phyloP scores from a whole-genome alignment of 1,284 basidiomycete species.

The Ganoderma boninense region DNA sequence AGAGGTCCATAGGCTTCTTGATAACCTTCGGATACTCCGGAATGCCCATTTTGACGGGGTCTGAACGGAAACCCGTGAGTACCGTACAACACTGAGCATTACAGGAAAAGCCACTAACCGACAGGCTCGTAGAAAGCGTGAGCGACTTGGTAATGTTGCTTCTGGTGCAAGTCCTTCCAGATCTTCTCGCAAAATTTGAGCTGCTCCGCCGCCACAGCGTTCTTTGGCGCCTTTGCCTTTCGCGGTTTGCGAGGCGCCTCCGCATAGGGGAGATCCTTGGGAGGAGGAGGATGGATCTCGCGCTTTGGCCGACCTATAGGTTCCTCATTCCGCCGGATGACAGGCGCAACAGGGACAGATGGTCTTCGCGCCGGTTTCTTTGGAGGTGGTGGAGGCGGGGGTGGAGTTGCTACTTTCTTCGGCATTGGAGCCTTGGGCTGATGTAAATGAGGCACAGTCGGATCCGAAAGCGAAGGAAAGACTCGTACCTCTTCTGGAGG shows the following conservation, averaged over 20 bases:
- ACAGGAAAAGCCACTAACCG: slow-evolving; percentile 59
- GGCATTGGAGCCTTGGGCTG: slow-evolving; percentile 59
- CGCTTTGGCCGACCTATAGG: slow-evolving; percentile 88
- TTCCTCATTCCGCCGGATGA: slow-evolving; percentile 77
- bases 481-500: slow-evolving; percentile 72
- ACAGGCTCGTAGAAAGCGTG: slow-evolving; percentile 95
- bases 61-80: slow-evolving; percentile 45
- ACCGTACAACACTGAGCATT: not conserved
- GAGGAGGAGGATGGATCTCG: slow-evolving; percentile 95
- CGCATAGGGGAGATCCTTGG: slow-evolving; percentile 89
- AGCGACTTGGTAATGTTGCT: slow-evolving; percentile 79
- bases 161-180: slow-evolving; percentile 81
- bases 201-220: slow-evolving; percentile 83
- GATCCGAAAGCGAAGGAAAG: not conserved
- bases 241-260: slow-evolving; percentile 78
- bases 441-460: not conserved
- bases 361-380: slow-evolving; percentile 71
- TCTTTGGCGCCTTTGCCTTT: slow-evolving; percentile 67
- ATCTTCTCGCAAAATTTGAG: slow-evolving; percentile 85
- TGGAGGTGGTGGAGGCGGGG: slow-evolving; percentile 42
- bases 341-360: slow-evolving; percentile 76
- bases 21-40: slow-evolving; percentile 89
- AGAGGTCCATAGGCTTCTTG: slow-evolving; percentile 95
- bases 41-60: slow-evolving; percentile 82
- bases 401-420: slow-evolving; percentile 59